Conservation (phyloP, 257 asterid genomes). For the Rehmannia glutinosa region DNA sequence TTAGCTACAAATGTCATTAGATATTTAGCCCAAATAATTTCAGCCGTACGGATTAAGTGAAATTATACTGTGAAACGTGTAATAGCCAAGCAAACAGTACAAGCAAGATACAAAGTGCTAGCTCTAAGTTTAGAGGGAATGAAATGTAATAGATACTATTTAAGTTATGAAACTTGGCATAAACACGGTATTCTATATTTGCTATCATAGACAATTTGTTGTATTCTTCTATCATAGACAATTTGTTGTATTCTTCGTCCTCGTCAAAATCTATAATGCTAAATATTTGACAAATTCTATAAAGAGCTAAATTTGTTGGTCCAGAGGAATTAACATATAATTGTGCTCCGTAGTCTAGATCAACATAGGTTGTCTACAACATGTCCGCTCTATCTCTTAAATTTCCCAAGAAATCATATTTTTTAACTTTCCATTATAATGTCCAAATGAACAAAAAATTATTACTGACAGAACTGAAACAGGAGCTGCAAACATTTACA, state of each 20-base stretch:
- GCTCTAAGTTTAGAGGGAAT: not conserved
- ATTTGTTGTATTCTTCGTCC: not conserved
- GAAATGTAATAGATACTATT: no score
- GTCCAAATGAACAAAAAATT: not conserved
- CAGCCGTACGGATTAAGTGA: not conserved
- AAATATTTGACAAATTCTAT: not conserved
- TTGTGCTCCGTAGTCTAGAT: no score
- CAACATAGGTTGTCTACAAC: no score
- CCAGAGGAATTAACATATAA: not conserved
- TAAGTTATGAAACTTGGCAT: no score
- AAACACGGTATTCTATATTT: no score
- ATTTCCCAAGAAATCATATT: not conserved
- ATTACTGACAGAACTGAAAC: not conserved
- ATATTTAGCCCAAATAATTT: not conserved
- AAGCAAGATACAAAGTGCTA: not conserved
- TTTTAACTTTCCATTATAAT: not conserved
- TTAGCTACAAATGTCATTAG: not conserved
- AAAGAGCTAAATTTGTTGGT: not conserved
- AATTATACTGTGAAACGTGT: not conserved
- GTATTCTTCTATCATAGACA: no score
- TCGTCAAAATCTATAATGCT: not conserved
- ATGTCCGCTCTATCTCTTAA: no score
- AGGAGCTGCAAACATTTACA: not conserved
- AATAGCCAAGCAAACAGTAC: no score
- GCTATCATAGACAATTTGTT: not conserved